Evolutionary conservation across 129 eudicot species (phyloP), one percentile per base, ranked within the genome.

Genomic region (Lonicera japonica): DNA sequence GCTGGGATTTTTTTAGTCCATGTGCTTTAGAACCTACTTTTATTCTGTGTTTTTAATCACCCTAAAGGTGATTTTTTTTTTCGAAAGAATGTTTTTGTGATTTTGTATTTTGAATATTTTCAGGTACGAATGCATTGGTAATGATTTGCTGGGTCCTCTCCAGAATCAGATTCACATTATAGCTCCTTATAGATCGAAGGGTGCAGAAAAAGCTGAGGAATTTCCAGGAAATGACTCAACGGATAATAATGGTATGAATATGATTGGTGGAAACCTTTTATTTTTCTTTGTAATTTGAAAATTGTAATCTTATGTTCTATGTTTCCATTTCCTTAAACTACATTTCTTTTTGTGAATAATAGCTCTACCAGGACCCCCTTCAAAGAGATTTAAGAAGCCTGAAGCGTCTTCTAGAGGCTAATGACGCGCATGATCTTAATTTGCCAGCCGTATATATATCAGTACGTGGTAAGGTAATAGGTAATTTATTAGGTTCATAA

Each of bases 111-210:
- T 58, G 10, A 15, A 13, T 10, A 17, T 0, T 7, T 58, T 21
- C 62, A 58, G 62, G 20, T 58, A 58, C 9, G 62, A 58, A 18
- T 58, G 45, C 21, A 58, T 58, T 58, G 62, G 16, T 25, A 58
- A 58, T 25, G 62, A 58, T 9, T 29, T 58, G 16, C 13, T 58
- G 24, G 43, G 43, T 4, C 11, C 10, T 8, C 21, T 58, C 46
- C 43, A 58, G 45, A 40, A 11, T 12, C 12, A 5, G 10, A 15
- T 3, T 58, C 62, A 58, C 21, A 58, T 58, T 25, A 58, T 58
- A 58, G 62, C 46, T 58, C 45, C 62, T 58, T 58, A 58, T 18
- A 58, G 62, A 18, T 58, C 45, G 2, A 58, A 45, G 36, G 36
- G 36, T 45, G 51, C n/a, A 3, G 51, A 45, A 15, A 45, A 15